Evolutionary conservation across 306 rosid species (phyloP), one percentile per base, ranked within the genome.

Genomic region (Psophocarpus tetragonolobus): DNA sequence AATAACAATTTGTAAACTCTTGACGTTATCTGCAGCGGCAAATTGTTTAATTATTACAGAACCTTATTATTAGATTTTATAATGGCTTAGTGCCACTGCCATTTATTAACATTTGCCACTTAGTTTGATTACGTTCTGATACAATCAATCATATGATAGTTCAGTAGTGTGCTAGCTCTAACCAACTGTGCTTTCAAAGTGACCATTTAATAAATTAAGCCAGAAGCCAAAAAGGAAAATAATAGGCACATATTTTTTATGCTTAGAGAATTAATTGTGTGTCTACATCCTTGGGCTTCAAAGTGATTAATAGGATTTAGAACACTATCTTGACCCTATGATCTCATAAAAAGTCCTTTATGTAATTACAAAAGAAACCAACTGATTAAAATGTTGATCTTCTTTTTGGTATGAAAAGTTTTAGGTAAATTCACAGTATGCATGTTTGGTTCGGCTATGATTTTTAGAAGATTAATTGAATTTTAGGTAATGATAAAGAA

Each of bases 1-100:
- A 77, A 48, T 41, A 38, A 54, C 53, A 63, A 17, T 63, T 47
- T 27, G n/a, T 26, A 50, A 35, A 27, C 27, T 18, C 36, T 38
- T 56, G 33, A 69, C 18, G 53, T 48, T 27, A 71, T 68, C 70
- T 75, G 26, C 63, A 35, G 11, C 6, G 51, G 50, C 6, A 48
- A 42, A 73, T 68, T 74, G 29, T 70, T 54, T 45, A 60, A 56
- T 73, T 39, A 51, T 38, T 51, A 54, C 47, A 66, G 8, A 56
- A 42, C 20, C 60, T 26, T 8, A 61, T 26, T 8, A 61, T 47
- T 78, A 61, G 20, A 8, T 68, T 67, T 61, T 75, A 56, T 80
- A 71, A 80, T 76, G 68, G 76, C 13, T 63, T 27, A 77, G 82
- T 84, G 77, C 65, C 54, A 39, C 29, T 80, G 14, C 68, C 80